Base-by-base conservation (phyloP, 2,329 filamentous ascomycete genomes). In the Cordyceps javanica region DNA sequence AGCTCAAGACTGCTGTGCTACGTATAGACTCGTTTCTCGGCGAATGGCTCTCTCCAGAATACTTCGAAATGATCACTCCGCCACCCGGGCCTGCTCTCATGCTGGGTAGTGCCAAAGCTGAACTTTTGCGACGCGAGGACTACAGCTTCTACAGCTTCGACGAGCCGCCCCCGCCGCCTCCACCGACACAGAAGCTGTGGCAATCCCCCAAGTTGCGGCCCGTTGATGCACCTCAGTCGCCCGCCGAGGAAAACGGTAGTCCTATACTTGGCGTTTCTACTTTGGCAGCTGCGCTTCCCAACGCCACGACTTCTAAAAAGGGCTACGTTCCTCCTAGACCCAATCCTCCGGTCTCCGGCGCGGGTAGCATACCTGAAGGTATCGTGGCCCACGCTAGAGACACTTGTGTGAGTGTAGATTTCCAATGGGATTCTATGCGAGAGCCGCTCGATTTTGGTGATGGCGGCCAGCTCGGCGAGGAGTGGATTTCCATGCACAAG, bases 401-500 rank as follows among this genome's bases (percentile, higher is more conserved):
- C 68, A 85, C 88, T 13, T 97, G 91, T 67, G 79, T 90, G 5
- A 82, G 89, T 52, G 81, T 97, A n/a, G 94, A 99, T 71, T 95
- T 90, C 66, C 89, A 93, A 65, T 99, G 94, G 93, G 92, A 99
- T 68, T 97, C 92, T 60, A 93, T 92, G 80, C 82, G 89, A 14
- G 76, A 81, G 3, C 85, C 89, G 0, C 80, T 90, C 44, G 79
- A 86, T 61, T 97, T 94, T 89, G 93, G 92, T 7, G 86, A 91
- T 65, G 93, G 93, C 10, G 94, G 93, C 39, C 82, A 87, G 44
- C 89, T 90, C 65, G 91, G 90, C 1, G 94, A 99, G 72, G 94
- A 97, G 72, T 99, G 94, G 94, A 89, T 90, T 30, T 80, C 85
- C 3, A 97, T 99, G 94, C 94, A 99, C 72, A 87, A 87, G 68